Percentiles rank a stretch among this genome's conserved stretches.
Conservation (phyloP, 768 basidiomycete genomes). For the Agrocybe praecox region DNA sequence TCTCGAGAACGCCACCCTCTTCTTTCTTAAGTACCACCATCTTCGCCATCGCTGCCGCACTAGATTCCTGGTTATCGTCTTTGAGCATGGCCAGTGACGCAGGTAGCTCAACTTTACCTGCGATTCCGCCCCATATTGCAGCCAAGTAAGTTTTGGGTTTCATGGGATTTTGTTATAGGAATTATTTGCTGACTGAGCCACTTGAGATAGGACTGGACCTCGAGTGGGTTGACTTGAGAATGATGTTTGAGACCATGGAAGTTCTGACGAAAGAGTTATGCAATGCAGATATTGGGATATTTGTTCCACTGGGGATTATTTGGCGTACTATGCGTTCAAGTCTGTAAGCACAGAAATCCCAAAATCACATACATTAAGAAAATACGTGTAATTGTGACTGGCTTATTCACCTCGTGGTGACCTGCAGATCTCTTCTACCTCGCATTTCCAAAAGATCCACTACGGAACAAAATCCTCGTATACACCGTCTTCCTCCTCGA, state of each 20-base stretch:
- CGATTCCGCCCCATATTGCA: neutral
- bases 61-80: no score
- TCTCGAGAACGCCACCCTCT: no score
- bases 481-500: constrained; percentile 16
- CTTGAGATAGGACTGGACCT: neutral
- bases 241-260: neutral
- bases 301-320: constrained; percentile 21
- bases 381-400: no score
- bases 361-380: no score
- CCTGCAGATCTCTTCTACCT: constrained; percentile 30
- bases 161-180: neutral
- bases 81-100: neutral
- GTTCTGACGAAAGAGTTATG: neutral
- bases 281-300: constrained; percentile 16
- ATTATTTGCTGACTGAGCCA: neutral
- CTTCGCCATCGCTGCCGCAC: no score
- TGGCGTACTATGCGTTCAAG: constrained; percentile 22
- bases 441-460: constrained; percentile 26
- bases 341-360: no score
- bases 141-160: neutral
- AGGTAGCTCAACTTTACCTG: neutral
- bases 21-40: no score
- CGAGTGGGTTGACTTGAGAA: neutral
- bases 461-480: constrained; percentile 22
- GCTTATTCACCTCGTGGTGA: no score